Evolutionary conservation across 768 basidiomycete genomes (phyloP).

Genomic region (Suillus subalutaceus): DNA sequence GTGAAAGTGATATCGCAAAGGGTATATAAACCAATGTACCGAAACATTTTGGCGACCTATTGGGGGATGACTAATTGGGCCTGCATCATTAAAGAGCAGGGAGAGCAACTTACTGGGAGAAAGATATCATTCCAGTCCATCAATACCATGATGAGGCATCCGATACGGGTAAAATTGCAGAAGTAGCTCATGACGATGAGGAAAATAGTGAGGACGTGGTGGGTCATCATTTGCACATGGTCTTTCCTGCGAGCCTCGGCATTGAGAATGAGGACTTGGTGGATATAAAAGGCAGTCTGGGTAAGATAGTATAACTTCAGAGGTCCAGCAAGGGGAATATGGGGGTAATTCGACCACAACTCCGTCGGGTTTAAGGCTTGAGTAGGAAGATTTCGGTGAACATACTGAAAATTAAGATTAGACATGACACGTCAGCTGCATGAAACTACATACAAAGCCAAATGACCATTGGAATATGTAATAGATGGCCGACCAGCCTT

Average conservation of each 20-base stretch:
- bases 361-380: constrained; percentile 60
- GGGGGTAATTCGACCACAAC: constrained; percentile 84
- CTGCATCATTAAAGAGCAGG: neutral
- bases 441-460: constrained; percentile 72
- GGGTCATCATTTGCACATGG: constrained; percentile 94
- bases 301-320: constrained; percentile 90
- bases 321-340: constrained; percentile 74
- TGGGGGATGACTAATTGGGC: neutral
- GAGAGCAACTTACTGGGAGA: constrained; percentile 67
- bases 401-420: constrained; percentile 57
- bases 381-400: constrained; percentile 74
- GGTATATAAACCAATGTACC: constrained; percentile 72
- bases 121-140: constrained; percentile 97
- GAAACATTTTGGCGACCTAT: constrained; percentile 92
- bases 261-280: constrained; percentile 90
- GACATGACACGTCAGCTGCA: constrained; percentile 16
- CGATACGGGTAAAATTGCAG: constrained; percentile 85
- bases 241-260: constrained; percentile 92
- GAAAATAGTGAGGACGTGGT: constrained; percentile 87
- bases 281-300: constrained; percentile 87
- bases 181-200: constrained; percentile 81
- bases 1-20: constrained; percentile 78
- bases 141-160: constrained; percentile 85
- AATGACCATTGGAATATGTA: constrained; percentile 74
- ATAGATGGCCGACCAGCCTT: constrained; percentile 89